Percentiles rank a stretch among this genome's conserved stretches.
Evolutionary conservation across 2,329 filamentous ascomycete species (phyloP).

Genomic region (Penicillium sp.): DNA sequence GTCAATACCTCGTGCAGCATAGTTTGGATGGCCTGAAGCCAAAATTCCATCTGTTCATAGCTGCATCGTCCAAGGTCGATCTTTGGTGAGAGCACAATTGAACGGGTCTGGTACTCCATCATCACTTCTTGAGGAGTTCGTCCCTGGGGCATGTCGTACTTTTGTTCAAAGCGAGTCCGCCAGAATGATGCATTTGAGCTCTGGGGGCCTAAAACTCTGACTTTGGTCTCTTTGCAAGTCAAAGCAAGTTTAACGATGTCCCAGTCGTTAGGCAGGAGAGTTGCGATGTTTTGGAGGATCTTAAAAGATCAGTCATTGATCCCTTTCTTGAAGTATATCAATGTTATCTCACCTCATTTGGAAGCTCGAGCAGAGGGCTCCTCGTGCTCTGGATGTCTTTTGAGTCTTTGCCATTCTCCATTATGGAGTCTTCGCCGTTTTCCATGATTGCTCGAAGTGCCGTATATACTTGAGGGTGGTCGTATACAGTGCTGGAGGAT

Average conservation of each 20-base stretch:
- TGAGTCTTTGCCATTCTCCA: neutral
- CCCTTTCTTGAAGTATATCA: neutral
- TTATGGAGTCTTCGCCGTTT: neutral
- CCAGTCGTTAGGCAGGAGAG: slow-evolving; percentile 26
- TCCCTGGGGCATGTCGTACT: slow-evolving; percentile 33
- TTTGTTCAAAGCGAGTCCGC: slow-evolving; percentile 32
- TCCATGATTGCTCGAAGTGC: neutral
- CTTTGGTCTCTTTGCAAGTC: slow-evolving; percentile 27
- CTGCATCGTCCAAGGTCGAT: slow-evolving; percentile 24
- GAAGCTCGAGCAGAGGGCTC: slow-evolving; percentile 11
- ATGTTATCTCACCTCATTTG: slow-evolving; percentile 16
- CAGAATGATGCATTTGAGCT: slow-evolving; percentile 34
- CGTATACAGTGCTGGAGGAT: neutral
- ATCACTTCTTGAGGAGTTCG: slow-evolving; percentile 26
- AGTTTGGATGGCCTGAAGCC: slow-evolving; percentile 32
- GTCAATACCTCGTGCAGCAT: slow-evolving; percentile 29
- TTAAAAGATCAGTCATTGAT: slow-evolving; percentile 8
- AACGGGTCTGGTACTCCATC: slow-evolving; percentile 37
- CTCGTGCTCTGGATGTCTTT: neutral
- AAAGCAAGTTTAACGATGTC: slow-evolving; percentile 33
- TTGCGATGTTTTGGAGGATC: slow-evolving; percentile 36
- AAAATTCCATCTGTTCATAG: slow-evolving; percentile 26
- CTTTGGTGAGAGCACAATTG: slow-evolving; percentile 31
- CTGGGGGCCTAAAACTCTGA: slow-evolving; percentile 24
- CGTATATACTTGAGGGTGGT: neutral